These are phyloP conservation scores for Aurantiochytrium sp. DNA, from an alignment of 108 stramenopile genomes.

Conservation along the genomic window DNA sequence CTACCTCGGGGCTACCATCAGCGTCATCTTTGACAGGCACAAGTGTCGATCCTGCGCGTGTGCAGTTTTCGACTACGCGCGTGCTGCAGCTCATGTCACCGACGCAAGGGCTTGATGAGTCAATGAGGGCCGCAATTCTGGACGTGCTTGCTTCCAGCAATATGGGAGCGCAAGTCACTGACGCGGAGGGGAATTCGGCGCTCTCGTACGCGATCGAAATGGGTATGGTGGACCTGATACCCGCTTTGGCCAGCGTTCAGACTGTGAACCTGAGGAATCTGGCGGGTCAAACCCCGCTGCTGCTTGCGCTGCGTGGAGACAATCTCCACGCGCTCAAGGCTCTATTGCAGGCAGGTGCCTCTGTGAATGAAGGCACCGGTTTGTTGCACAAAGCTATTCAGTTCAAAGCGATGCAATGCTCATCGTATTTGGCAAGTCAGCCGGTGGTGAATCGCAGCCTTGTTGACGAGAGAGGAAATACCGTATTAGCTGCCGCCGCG, in stretches of 20 bases:
- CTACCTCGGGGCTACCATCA: no score
- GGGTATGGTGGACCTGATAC: not conserved
- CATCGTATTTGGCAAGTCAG: not conserved
- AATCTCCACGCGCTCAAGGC: not conserved
- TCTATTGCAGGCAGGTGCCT: not conserved
- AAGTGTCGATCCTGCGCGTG: not conserved
- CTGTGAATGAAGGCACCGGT: not conserved
- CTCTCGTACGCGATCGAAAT: not conserved
- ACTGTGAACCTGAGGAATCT: not conserved
- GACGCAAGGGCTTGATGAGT: not conserved
- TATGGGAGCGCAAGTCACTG: not conserved
- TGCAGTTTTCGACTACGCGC: not conserved
- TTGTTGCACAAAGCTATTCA: not conserved
- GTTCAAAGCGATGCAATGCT: not conserved
- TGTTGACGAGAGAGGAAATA: not conserved
- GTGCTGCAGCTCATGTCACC: not conserved
- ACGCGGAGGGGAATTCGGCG: not conserved
- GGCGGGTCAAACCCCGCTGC: not conserved
- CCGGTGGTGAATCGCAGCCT: not conserved
- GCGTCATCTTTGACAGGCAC: no score
- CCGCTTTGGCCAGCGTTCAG: not conserved
- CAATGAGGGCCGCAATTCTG: not conserved
- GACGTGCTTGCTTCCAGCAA: not conserved
- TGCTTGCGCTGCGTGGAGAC: not conserved
- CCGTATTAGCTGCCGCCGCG: not conserved